A percentile compares a stretch with the other conserved stretches of the same genome.
Conservation (phyloP, 2,329 filamentous ascomycete genomes). For the Sporothrix curviconia region DNA sequence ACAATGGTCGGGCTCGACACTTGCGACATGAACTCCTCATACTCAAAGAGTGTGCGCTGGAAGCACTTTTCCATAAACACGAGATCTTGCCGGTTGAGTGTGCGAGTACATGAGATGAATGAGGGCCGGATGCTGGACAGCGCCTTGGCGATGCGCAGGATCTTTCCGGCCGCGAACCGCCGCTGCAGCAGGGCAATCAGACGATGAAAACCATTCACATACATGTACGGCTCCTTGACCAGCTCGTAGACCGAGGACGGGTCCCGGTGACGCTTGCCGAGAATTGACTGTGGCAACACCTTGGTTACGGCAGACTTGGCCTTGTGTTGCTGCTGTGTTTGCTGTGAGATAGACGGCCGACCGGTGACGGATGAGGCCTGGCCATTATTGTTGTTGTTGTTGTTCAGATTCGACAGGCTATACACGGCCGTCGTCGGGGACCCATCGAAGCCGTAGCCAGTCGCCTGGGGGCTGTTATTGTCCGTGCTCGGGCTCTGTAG, state of each 20-base stretch:
- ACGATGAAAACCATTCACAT: constrained; percentile 83
- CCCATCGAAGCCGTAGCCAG: constrained; percentile 47
- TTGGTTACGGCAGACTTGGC: constrained; percentile 37
- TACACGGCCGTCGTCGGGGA: constrained; percentile 42
- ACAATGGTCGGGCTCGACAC: constrained; percentile 88
- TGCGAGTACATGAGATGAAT: constrained; percentile 85
- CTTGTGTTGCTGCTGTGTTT: constrained; percentile 31
- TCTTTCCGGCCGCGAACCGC: constrained; percentile 71
- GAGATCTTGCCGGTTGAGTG: constrained; percentile 80
- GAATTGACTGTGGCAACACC: constrained; percentile 41
- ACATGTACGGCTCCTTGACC: constrained; percentile 86
- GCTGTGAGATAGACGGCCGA: constrained; percentile 13
- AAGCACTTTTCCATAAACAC: constrained; percentile 98
- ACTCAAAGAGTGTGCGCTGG: constrained; percentile 85
- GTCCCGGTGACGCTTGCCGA: constrained; percentile 60
- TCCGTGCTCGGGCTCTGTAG: constrained; percentile 60
- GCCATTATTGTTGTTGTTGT: constrained; percentile 10
- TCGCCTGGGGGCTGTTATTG: constrained; percentile 54
- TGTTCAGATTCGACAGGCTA: constrained; percentile 9
- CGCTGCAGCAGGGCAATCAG: constrained; percentile 73
- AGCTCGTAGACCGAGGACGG: constrained; percentile 81
- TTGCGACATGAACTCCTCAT: constrained; percentile 85
- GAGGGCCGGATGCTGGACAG: constrained; percentile 85
- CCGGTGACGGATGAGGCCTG: too few relatives aligned
- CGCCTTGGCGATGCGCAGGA: constrained; percentile 76